Percentiles rank a stretch among this genome's conserved stretches.
phyloP scores from a whole-genome alignment of 2,329 filamentous ascomycete species.

The Trichothecium sympodiale region DNA sequence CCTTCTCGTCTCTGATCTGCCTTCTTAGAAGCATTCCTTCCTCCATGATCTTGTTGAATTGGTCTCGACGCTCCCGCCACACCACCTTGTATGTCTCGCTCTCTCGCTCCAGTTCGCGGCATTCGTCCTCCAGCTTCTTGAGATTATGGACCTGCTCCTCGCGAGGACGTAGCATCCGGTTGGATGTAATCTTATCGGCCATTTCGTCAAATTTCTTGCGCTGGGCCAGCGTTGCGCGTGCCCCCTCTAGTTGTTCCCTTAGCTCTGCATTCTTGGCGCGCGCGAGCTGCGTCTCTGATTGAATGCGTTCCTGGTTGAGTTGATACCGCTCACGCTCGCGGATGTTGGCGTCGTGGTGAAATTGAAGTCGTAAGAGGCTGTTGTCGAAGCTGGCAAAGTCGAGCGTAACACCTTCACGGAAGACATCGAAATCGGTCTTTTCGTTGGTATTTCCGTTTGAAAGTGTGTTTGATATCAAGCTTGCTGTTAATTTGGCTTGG shows the following conservation, averaged over 20 bases:
- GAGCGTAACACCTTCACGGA: constrained; percentile 73
- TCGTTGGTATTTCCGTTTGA: constrained; percentile 32
- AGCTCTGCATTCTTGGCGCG: constrained; percentile 63
- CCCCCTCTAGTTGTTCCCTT: constrained; percentile 63
- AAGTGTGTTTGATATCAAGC: constrained; percentile 26
- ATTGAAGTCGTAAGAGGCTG: constrained; percentile 78
- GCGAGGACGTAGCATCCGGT: constrained; percentile 68
- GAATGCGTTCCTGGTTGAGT: constrained; percentile 67
- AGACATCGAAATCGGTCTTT: constrained; percentile 46
- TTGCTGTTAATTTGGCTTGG: constrained; percentile 19
- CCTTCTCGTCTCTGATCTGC: constrained; percentile 88
- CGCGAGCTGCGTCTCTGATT: constrained; percentile 66
- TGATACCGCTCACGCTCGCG: constrained; percentile 77
- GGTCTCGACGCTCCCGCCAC: constrained; percentile 74
- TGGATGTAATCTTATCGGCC: constrained; percentile 76
- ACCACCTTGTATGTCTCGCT: constrained; percentile 70
- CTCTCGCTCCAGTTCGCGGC: constrained; percentile 75
- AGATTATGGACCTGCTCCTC: constrained; percentile 72
- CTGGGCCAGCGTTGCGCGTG: constrained; percentile 62
- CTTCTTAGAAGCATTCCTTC: constrained; percentile 80
- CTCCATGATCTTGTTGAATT: constrained; percentile 81
- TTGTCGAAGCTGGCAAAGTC: constrained; percentile 85
- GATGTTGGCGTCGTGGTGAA: constrained; percentile 72
- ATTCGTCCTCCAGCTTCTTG: constrained; percentile 77
- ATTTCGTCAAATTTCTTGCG: constrained; percentile 82